Percentiles rank a stretch among this genome's conserved stretches.
These are phyloP conservation scores for Quercus wislizeni DNA, from an alignment of 306 rosid genomes.

Conservation along the genomic window DNA sequence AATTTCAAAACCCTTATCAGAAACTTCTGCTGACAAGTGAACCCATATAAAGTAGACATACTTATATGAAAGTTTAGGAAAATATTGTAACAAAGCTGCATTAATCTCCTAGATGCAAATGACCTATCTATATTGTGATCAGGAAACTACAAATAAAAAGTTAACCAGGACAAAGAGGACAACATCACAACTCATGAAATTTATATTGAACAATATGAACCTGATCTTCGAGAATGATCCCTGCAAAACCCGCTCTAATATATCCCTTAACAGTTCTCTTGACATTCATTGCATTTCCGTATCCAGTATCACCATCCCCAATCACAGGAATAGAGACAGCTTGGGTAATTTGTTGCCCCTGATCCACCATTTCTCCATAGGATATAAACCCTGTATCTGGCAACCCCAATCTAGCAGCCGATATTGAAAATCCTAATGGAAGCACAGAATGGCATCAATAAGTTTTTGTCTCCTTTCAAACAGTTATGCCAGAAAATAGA, in stretches of 20 bases:
- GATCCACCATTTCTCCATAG: conserved; percentile 83
- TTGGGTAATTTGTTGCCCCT: conserved; percentile 64
- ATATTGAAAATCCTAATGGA: conserved; percentile 66
- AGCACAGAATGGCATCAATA: conserved; percentile 1
- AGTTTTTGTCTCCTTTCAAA: background rate
- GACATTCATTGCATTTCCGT: conserved; percentile 85
- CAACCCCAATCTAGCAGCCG: conserved; percentile 74
- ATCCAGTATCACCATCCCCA: conserved; percentile 89
- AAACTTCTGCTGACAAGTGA: background rate
- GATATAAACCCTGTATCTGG: conserved; percentile 85
- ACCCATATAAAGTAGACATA: background rate
- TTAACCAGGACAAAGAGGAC: background rate
- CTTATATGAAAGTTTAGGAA: background rate
- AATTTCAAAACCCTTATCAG: background rate
- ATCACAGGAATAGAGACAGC: conserved; percentile 80
- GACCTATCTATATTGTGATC: background rate
- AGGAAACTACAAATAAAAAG: background rate
- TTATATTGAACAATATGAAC: conserved; percentile 25
- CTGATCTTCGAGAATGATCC: conserved; percentile 90
- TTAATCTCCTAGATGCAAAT: background rate
- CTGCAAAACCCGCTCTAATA: conserved; percentile 75
- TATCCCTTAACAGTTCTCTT: conserved; percentile 86
- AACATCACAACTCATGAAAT: background rate
- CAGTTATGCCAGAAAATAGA: background rate
- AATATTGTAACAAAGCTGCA: background rate